Evolutionary conservation across 2,329 filamentous ascomycete genomes (phyloP).

Genomic region (Clarireedia hainanense): DNA sequence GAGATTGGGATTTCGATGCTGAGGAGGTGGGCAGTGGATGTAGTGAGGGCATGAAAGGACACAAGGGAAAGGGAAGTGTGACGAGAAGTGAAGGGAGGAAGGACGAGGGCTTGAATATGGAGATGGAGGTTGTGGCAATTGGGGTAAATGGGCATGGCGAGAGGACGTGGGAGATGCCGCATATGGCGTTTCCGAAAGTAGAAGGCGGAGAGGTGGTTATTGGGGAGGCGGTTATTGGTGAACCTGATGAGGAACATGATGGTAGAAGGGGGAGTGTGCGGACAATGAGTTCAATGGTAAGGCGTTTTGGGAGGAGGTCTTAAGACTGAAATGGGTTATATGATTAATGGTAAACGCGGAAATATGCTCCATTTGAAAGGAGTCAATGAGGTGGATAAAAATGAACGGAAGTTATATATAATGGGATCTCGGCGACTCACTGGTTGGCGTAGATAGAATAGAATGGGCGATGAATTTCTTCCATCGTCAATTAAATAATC

Average conservation of each 20-base stretch:
- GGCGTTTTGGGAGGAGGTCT: neutral
- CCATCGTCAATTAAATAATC: no score
- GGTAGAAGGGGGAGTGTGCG: conserved; percentile 1
- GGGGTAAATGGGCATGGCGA: conserved; percentile 6
- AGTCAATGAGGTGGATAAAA: no score
- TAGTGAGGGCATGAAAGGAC: conserved; percentile 1
- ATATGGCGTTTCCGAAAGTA: conserved; percentile 9
- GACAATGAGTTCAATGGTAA: conserved; percentile 3
- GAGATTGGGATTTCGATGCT: conserved; percentile 21
- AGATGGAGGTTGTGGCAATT: neutral
- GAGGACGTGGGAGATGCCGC: conserved; percentile 15
- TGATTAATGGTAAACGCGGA: neutral
- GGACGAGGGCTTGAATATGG: neutral
- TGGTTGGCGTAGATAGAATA: no score
- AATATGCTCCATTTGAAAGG: no score
- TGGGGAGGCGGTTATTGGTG: conserved; percentile 1
- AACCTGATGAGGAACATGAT: neutral
- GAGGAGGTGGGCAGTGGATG: conserved; percentile 9
- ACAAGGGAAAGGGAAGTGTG: conserved; percentile 12
- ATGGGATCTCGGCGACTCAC: no score
- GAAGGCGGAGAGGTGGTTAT: neutral
- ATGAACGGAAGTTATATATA: no score
- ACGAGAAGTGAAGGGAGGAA: conserved; percentile 7
- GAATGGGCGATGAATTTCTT: no score
- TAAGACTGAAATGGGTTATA: neutral